Base-by-base conservation (phyloP, 306 rosid species). In the Prunus mira region DNA sequence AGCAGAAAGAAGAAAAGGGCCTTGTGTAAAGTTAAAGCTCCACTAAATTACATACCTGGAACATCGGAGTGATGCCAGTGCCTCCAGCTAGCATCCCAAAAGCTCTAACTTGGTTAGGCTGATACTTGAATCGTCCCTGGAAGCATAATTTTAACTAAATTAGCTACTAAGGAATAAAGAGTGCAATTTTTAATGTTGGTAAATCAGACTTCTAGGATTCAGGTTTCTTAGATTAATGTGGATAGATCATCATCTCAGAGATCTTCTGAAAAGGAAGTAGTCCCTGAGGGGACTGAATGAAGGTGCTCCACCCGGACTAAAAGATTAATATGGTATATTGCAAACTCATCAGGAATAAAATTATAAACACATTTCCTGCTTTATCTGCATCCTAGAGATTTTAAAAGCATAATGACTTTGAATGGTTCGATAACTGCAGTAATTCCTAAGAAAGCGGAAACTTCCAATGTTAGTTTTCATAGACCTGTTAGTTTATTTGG, bases 11-110 rank as follows among this genome's bases (percentile, higher is more conserved):
- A 64, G 60, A 30, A 65, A 20, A 49, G 12, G 34, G 7, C 7
- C 30, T 22, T 43, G 30, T 60, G 28, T 34, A 9, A 32, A 50
- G 17, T 62, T 57, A 14, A 17, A 3, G 38, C 66, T 30, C 52
- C 41, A 55, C 69, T 22, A 11, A 66, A 28, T 64, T 69, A 19
- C 27, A 46, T 81, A 89, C 97, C 97, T 92, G 97, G 82, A 88
- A 90, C 97, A 92, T 92, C 27, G 97, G 96, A 71, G 97, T 92
- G n/a, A 90, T 85, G 71, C 97, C 97, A 24, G 96, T 78, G 41
- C 96, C 96, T 72, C 97, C 97, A 4, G 97, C 96, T 76, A 92
- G 74, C 97, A 92, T 90, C 78, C 97, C 97, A 57, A 84, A 82
- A 30, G 90, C 89, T 74, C 82, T 69, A 60, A 80, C 89, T 84